A percentile compares a stretch with the other conserved stretches of the same genome.
phyloP scores from a whole-genome alignment of 2,329 filamentous ascomycete species.

The Remersonia thermophila region DNA sequence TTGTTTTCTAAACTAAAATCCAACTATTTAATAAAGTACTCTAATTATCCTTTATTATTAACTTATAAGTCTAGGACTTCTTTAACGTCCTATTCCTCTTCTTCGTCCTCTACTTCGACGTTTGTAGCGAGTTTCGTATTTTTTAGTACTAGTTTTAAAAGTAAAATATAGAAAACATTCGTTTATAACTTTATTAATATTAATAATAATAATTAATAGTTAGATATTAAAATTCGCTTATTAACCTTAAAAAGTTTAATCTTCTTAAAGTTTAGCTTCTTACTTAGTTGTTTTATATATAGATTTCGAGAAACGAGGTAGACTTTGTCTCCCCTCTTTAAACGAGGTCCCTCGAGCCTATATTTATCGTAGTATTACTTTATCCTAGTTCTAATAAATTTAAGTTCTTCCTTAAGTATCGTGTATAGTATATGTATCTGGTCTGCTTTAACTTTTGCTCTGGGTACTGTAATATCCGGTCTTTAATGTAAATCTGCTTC shows the following conservation, averaged over 20 bases:
- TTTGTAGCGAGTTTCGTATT: not conserved
- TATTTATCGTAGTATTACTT: not conserved
- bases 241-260: conserved; percentile 5
- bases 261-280: conserved; percentile 7
- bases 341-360: conserved; percentile 3
- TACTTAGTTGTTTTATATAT: conserved; percentile 5
- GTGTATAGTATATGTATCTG: not conserved
- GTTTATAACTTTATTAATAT: conserved; percentile 1
- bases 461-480: not conserved
- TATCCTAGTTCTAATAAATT: not conserved
- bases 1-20: conserved; percentile 4
- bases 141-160: conserved; percentile 5
- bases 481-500: not conserved
- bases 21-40: conserved; percentile 5
- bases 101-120: conserved; percentile 5
- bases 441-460: conserved; percentile 1
- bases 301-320: conserved; percentile 4
- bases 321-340: conserved; percentile 5
- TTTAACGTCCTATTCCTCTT: conserved; percentile 7
- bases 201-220: conserved; percentile 4
- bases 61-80: conserved; percentile 4
- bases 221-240: too few relatives aligned
- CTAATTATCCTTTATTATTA: not conserved
- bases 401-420: conserved; percentile 1
- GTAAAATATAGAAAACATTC: conserved; percentile 6